phyloP scores from a whole-genome alignment of 768 basidiomycete genomes.

The Cubamyces sp. region DNA sequence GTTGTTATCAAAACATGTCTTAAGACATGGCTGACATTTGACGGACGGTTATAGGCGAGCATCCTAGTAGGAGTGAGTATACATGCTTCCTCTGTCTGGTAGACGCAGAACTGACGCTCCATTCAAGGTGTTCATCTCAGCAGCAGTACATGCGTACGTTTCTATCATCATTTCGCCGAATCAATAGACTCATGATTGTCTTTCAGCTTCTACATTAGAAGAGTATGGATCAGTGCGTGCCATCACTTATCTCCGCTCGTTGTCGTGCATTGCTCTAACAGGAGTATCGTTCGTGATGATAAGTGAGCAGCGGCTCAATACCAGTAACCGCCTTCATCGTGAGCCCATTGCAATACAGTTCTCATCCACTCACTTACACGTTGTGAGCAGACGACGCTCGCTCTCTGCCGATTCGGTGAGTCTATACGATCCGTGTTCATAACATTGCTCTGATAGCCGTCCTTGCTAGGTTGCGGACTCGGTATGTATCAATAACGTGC shows the following conservation, averaged over 20 bases:
- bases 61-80: constrained; percentile 1
- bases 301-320: constrained; percentile 12
- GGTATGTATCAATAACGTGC: not conserved
- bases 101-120: not conserved
- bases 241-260: not conserved
- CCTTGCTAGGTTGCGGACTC: not conserved
- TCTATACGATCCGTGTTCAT: not conserved
- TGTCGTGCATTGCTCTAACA: not conserved
- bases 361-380: not conserved
- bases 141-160: constrained; percentile 10
- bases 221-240: constrained; percentile 12
- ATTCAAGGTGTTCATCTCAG: constrained; percentile 9
- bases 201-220: constrained; percentile 7
- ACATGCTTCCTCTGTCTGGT: not conserved
- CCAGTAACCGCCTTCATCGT: constrained; percentile 1
- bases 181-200: no score
- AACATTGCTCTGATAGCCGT: not conserved
- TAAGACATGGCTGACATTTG: no score
- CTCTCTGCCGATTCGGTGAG: constrained; percentile 13
- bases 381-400: not conserved
- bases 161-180: not conserved
- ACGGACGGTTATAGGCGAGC: not conserved
- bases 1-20: not conserved
- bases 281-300: not conserved
- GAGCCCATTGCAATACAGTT: not conserved